Base-by-base conservation (phyloP, 441 rosid species). In the Metrosideros polymorpha region DNA sequence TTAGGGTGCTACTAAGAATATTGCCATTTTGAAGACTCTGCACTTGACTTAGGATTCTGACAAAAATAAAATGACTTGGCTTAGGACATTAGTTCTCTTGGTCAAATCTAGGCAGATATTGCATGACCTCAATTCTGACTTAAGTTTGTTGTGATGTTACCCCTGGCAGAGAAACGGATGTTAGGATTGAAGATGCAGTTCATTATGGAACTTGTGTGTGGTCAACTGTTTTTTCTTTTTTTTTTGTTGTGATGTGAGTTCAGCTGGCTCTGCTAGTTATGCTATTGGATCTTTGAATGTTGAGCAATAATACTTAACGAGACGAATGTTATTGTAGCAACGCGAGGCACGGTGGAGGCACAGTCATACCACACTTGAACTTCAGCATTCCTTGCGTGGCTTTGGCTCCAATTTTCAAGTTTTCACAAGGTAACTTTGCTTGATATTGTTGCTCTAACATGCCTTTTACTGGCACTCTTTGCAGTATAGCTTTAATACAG, bases 301-400 rank as follows among this genome's bases (percentile, higher is more conserved):
- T 71, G 79, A 71, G 6, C 27, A 22, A 12, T 30, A 27, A 4
- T 30, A 17, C 61, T 83, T 14, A 83, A 83, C 0, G 12, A 32
- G n/a, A 29, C 27, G 52, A 82, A 83, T 83, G 45, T 83, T 76
- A 3, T 30, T 19, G 83, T 93, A 98, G 99, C 94, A 98, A 98
- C 42, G 96, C 99, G 10, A 91, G 98, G 90, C 99, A 98, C 50
- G 98, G 97, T 43, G 98, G 96, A 19, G 98, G 99, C 85, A 94
- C 91, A 47, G 86, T 94, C 87, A 96, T 98, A 90, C 99, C 99
- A 1, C 95, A 96, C 91, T 90, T 98, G 89, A 98, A 98, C 91
- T 98, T 98, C 92, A 95, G 97, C 95, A 96, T 96, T 87, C 99
- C 99, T 29, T 93, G 95, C 87, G 98, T 94, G 32, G 92, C 92